phyloP scores from a whole-genome alignment of 345 rosid species.

The Camelina neglecta region DNA sequence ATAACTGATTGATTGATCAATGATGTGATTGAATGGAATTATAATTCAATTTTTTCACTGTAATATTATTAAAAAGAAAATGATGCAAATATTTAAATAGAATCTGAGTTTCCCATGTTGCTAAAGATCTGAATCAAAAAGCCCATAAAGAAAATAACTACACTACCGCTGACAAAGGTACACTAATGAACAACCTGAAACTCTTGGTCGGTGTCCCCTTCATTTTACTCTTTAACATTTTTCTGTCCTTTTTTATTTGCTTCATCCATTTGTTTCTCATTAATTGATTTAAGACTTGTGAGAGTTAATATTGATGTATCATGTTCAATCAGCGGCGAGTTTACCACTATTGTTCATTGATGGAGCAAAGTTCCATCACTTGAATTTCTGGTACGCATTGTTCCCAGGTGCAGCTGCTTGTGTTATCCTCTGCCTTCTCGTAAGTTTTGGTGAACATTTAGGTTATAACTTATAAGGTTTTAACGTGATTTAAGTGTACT shows the following conservation, averaged over 20 bases:
- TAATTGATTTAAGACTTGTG: neutral
- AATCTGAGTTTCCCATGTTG: neutral
- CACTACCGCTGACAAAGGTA: neutral
- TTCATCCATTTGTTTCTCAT: neutral
- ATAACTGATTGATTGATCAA: no score
- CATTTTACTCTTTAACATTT: neutral
- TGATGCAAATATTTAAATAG: neutral
- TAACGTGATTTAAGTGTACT: slow-evolving; percentile 10
- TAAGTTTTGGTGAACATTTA: slow-evolving; percentile 44
- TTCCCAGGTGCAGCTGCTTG: slow-evolving; percentile 94
- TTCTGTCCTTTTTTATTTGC: neutral
- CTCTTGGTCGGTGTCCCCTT: slow-evolving; percentile 15
- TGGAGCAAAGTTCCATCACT: slow-evolving; percentile 72
- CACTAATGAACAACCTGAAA: neutral
- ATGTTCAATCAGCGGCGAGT: slow-evolving; percentile 69
- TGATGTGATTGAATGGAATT: neutral
- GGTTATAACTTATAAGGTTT: slow-evolving; percentile 13
- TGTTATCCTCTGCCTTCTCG: slow-evolving; percentile 72
- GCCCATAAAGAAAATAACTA: slow-evolving; percentile 31
- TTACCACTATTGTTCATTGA: slow-evolving; percentile 89
- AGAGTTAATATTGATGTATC: neutral
- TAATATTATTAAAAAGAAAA: neutral
- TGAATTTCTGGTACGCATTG: slow-evolving; percentile 77
- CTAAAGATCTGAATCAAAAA: slow-evolving; percentile 5
- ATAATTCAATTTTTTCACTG: neutral